Percentiles rank a stretch among this genome's conserved stretches.
phyloP scores from a whole-genome alignment of 176 grass and related monocot genomes.

The Ananas comosus region DNA sequence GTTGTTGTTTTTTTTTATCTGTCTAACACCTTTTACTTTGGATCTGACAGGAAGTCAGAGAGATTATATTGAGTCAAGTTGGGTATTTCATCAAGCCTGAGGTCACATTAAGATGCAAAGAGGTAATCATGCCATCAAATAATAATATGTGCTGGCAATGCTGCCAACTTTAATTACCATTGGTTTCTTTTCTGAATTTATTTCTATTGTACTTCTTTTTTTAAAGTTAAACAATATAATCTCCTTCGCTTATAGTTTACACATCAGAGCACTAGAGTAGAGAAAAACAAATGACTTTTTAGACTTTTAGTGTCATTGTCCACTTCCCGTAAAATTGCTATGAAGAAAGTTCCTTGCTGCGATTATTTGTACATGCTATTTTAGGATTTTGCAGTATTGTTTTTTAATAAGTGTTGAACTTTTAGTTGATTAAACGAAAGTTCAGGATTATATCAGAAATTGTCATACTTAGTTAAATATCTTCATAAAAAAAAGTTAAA shows the following conservation, averaged over 20 bases:
- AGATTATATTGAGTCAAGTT: conserved; percentile 74
- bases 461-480: too few relatives aligned
- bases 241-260: not conserved
- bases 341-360: too few relatives aligned
- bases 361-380: too few relatives aligned
- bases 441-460: too few relatives aligned
- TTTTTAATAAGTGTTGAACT: too few relatives aligned
- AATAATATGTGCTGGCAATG: conserved; percentile 7
- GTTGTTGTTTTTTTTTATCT: not conserved
- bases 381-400: too few relatives aligned
- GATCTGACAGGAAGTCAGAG: conserved; percentile 61
- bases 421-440: too few relatives aligned
- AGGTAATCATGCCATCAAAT: conserved; percentile 44
- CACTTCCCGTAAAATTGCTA: too few relatives aligned
- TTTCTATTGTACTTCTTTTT: not conserved
- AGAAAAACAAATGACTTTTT: too few relatives aligned
- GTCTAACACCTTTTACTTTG: conserved; percentile 11
- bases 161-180: not conserved
- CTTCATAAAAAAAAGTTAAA: too few relatives aligned
- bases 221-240: not conserved
- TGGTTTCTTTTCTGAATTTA: not conserved
- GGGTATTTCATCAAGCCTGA: conserved; percentile 65
- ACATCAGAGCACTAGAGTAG: not conserved
- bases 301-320: too few relatives aligned
- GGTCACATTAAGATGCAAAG: conserved; percentile 63